Percentiles rank a stretch among this genome's conserved stretches.
Conservation (phyloP, 805 yeast species). For the Ogataea zsoltii region DNA sequence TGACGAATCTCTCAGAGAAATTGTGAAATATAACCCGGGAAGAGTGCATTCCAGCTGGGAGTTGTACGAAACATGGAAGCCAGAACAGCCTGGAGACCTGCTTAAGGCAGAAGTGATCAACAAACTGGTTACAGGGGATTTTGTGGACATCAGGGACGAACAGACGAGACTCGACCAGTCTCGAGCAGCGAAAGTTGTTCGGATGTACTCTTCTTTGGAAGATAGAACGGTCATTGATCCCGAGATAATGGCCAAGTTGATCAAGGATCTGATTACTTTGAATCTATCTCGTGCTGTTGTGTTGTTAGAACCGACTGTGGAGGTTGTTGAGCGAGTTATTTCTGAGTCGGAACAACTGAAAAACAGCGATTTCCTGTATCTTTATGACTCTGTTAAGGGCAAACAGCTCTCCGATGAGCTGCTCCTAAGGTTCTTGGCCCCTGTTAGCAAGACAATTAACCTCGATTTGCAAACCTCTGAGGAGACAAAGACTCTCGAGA, state of each 20-base stretch:
- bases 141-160: constrained; percentile 17
- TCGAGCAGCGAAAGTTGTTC: constrained; percentile 15
- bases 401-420: neutral
- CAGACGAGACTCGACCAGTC: constrained; percentile 14
- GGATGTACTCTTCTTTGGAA: constrained; percentile 13
- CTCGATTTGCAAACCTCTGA: constrained; percentile 15
- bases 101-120: neutral
- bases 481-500: constrained; percentile 7
- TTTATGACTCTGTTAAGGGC: constrained; percentile 18
- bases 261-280: constrained; percentile 21
- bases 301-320: constrained; percentile 13
- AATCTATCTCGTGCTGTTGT: constrained; percentile 20
- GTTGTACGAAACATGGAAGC: constrained; percentile 22
- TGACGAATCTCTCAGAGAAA: constrained; percentile 22
- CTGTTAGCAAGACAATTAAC: constrained; percentile 24
- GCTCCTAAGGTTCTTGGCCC: constrained; percentile 11
- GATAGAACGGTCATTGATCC: constrained; percentile 17
- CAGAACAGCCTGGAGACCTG: neutral
- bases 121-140: constrained; percentile 7
- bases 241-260: constrained; percentile 10
- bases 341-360: constrained; percentile 10
- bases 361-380: constrained; percentile 23
- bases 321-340: constrained; percentile 14
- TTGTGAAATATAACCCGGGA: constrained; percentile 37
- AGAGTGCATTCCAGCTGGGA: constrained; percentile 38